Base-by-base conservation (phyloP, 768 basidiomycete species). In the Amanita inopinata region DNA sequence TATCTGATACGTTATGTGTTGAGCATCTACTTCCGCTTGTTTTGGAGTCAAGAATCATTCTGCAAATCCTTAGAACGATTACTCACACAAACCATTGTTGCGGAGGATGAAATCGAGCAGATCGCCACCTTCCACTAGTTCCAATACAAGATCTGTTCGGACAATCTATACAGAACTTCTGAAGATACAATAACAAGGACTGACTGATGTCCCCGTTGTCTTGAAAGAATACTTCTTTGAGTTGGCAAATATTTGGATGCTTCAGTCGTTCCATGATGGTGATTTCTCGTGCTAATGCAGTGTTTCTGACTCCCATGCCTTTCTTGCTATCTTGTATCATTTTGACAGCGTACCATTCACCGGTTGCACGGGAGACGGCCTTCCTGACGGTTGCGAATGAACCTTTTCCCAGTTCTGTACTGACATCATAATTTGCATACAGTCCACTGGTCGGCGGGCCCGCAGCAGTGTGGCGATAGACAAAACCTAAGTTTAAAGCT, bases 351-450 rank as follows among this genome's bases (percentile, higher is more conserved):
- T 74, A 81, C 70, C 78, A 78, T 44, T 73, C 63, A 8, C 89
- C 89, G 8, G 81, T 83, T 15, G 61, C 58, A 7, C 79, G 75
- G 51, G 78, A 72, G 33, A 92, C 66, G 1, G 87, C 91, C 57
- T 83, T 86, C 65, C 81, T 74, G 14, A 97, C 94, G 7, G 82
- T 83, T 3, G 91, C 94, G 56, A 96, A 98, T 2, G 88, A 80
- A 6, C 94, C 94, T 51, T 81, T 83, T 40, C 94, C 94, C 2
- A 97, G 74, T 58, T 86, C 81, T 38, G 65, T 58, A 23, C 69
- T 66, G 28, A 86, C 53, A 48, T 86, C 83, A 56, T 88, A 88
- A 42, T 66, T 62, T 1, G 72, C 72, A 54, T 80, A 75, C 7
- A 88, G 59, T 2, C 79, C 80, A 3, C 65, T 66, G 15, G 60